Percentiles rank a stretch among this genome's conserved stretches.
Conservation (phyloP, 1,139 yeast species). For the Tardiomyces digboiensis region DNA sequence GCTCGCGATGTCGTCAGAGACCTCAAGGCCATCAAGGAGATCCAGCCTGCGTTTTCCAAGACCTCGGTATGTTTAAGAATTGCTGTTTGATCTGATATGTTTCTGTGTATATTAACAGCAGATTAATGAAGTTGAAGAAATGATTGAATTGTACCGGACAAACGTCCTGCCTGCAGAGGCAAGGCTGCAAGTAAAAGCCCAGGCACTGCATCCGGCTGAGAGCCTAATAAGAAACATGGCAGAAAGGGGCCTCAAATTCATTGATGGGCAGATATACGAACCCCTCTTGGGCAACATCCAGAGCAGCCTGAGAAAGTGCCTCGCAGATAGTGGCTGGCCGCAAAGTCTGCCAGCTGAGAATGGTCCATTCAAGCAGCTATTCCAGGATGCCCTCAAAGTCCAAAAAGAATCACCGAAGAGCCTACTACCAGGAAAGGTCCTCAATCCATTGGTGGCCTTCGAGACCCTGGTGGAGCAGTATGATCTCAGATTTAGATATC, state of each 20-base stretch:
- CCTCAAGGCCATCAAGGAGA: not conserved
- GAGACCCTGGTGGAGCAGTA: conserved; percentile 48
- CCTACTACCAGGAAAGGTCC: not conserved
- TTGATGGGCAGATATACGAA: not conserved
- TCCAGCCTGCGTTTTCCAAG: not conserved
- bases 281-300: not conserved
- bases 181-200: not conserved
- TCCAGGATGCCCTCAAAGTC: not conserved
- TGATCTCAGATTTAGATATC: conserved; percentile 56
- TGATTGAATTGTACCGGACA: not conserved
- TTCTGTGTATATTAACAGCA: no score
- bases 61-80: no score
- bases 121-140: no score
- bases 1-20: not conserved
- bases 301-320: not conserved
- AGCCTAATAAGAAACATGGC: not conserved
- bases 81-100: no score
- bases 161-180: not conserved
- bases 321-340: not conserved
- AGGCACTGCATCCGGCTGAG: not conserved
- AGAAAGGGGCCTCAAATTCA: not conserved
- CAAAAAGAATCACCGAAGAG: not conserved
- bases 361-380: not conserved
- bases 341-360: not conserved
- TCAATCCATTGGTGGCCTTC: conserved; percentile 45